Evolutionary conservation across 1,139 yeast genomes (phyloP), one percentile per base, ranked within the genome.

Genomic region (Suhomyces wounanorum): DNA sequence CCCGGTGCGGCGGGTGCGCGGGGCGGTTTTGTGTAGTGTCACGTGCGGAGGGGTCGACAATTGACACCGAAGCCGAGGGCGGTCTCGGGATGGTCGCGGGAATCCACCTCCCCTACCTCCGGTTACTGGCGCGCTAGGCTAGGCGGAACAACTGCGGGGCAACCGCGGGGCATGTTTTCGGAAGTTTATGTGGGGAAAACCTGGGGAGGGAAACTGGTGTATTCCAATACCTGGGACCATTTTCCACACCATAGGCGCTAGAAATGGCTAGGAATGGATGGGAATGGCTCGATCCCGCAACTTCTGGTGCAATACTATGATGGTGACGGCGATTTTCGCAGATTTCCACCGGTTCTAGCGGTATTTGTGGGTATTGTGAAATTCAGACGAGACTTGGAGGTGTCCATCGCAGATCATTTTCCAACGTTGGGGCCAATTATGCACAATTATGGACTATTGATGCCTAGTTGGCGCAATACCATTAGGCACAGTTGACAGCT

Each of bases 91-190:
- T 13, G 13, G 31, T 30, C 13, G 33, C 33, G 33, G 33, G 33
- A 11, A 30, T 6, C 14, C 14, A 30, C 33, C 3, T 11, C 33
- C 33, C 11, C 3, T 11, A n/a, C 33, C 23, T 21, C 23, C 23
- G 6, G 23, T 4, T 21, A 10, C 14, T 13, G 14, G 13, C 30
- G 33, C n/a, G 33, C 33, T 5, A 9, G 14, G 14, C 33, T 30
- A 30, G 18, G 21, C 42, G 42, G 42, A 40, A 40, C 33, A 40
- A 40, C 33, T 40, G 41, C 33, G 42, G 42, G 33, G 42, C 42
- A 17, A 8, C 13, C 41, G 41, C 41, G 41, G 30, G 30, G 30
- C 41, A 33, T 33, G 37, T 14, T 14, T 33, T 33, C 37, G 37
- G 37, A 33, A 10, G 33, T 25, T n/a, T 16, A 40, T 40, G 42